Conservation (phyloP, 257 asterid species). For the Solanum dulcamara region DNA sequence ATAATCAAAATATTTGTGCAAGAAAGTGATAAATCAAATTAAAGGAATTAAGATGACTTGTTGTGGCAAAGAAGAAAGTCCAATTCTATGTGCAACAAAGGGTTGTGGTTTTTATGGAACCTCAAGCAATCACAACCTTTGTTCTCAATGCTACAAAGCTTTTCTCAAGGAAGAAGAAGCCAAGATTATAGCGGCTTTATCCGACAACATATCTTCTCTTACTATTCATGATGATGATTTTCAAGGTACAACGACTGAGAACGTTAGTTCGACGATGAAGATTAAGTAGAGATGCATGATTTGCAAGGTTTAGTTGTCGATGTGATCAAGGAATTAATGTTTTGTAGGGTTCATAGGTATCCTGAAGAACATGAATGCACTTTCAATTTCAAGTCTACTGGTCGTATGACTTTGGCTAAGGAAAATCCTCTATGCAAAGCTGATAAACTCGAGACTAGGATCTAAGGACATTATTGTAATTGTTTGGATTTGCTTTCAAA, state of each 20-base stretch:
- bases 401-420: background rate
- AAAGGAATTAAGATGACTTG: background rate
- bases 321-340: conserved; percentile 19
- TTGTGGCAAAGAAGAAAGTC: background rate
- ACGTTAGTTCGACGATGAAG: background rate
- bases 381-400: conserved; percentile 15
- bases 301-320: conserved; percentile 20
- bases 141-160: background rate
- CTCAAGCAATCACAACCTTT: background rate
- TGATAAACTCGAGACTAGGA: conserved; percentile 4
- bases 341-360: conserved; percentile 23
- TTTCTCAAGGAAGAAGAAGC: background rate
- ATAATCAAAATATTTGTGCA: background rate
- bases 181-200: background rate
- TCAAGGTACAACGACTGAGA: background rate
- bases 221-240: background rate
- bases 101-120: background rate
- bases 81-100: background rate
- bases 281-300: conserved; percentile 6
- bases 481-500: background rate
- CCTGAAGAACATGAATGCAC: conserved; percentile 27
- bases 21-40: background rate
- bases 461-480: background rate
- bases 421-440: background rate
- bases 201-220: background rate